Base-by-base conservation (phyloP, 805 yeast species). In the Ogataea nitratoaversa region DNA sequence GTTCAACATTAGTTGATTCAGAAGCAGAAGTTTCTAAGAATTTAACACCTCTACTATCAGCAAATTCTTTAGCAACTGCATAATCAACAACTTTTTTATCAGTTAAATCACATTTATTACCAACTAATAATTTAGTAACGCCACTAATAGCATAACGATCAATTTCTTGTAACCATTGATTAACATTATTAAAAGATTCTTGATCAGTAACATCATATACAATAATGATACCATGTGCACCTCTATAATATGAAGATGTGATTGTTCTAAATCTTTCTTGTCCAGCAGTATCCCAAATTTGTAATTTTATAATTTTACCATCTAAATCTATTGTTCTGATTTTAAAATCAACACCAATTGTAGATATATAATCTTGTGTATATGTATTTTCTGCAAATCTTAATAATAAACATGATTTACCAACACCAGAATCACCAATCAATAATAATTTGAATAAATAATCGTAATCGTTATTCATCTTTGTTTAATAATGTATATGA, bases 251-350 rank as follows among this genome's bases (percentile, higher is more conserved):
- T 13, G 96, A 87, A 12, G 96, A 86, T 11, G 98, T 93, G 68
- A 91, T 91, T 37, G 99, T 93, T 69, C 98, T 82, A 72, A 93
- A 93, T 56, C 99, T 75, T 67, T 93, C 99, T 71, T 93, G 99
- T 34, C 99, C 99, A 11, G 98, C 99, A 41, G 99, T 93, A 63
- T 93, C 99, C 99, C 99, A 93, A 61, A 93, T 91, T 71, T 93
- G 99, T 60, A 93, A 77, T 70, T 93, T 93, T 63, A 93, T 93
- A 40, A 95, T 87, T 72, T 93, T 93, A 50, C 98, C 98, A 56
- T 93, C 97, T 46, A 93, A 74, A 62, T 93, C 98, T 41, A 85
- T 84, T 37, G 93, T 85, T 70, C 89, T 81, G 62, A 84, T 84
- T 57, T 78, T 77, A 74, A 93, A 93, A 65, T 93, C 99, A 39